Conservation (phyloP, 768 basidiomycete genomes). For the button mushroom (Agaricus bisporus) region DNA sequence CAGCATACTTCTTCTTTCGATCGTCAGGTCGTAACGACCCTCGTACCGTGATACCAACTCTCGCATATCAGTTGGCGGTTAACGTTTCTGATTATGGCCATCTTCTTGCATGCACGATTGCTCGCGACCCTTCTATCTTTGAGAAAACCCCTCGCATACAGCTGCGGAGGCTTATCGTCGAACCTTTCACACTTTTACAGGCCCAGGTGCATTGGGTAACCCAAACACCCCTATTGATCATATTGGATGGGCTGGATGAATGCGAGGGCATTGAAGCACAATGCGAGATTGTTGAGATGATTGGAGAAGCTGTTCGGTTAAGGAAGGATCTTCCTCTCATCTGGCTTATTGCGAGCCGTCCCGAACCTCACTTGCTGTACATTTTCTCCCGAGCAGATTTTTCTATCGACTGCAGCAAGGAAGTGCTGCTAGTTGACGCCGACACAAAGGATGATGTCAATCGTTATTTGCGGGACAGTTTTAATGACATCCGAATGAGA, state of each 20-base stretch:
- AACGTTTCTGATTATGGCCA: background rate
- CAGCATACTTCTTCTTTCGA: constrained; percentile 8
- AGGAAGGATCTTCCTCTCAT: too few species aligned
- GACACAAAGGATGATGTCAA: too few species aligned
- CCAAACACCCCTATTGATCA: background rate
- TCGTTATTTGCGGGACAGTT: too few species aligned
- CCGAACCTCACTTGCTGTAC: too few species aligned
- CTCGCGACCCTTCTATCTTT: background rate
- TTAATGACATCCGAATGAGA: too few species aligned
- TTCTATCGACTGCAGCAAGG: too few species aligned
- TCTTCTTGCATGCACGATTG: background rate
- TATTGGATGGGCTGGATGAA: constrained; percentile 11
- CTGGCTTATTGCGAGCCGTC: too few species aligned
- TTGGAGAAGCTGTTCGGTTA: too few species aligned
- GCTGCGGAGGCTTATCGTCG: background rate
- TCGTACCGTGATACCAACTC: background rate
- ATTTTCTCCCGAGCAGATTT: too few species aligned
- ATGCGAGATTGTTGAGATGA: background rate
- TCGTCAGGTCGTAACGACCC: background rate
- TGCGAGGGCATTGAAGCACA: background rate
- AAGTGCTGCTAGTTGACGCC: too few species aligned
- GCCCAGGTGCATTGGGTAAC: too few species aligned
- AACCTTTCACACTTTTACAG: background rate
- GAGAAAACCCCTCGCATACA: constrained; percentile 2
- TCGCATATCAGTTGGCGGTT: constrained; percentile 7